Evolutionary conservation across 2,329 filamentous ascomycete species (phyloP), one percentile per base, ranked within the genome.

Genomic region (Aspergillus awamori): DNA sequence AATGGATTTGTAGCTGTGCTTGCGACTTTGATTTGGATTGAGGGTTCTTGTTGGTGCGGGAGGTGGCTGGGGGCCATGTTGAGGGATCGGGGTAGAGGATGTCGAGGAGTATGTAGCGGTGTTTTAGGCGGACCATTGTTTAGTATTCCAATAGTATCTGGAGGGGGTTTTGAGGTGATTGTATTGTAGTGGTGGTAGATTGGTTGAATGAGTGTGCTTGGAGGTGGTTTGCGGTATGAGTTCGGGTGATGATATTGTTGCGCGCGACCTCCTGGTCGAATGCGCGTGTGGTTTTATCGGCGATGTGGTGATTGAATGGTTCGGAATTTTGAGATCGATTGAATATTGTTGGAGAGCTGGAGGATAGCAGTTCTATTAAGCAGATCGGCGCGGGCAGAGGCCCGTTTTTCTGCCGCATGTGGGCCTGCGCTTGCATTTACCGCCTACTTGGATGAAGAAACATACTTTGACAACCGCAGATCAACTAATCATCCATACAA

Each of bases 21-120:
- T 73, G 90, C 83, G 68, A 67, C 78, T 75, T 36, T 6, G 47
- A 51, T 26, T 51, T 36, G 24, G 28, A 28, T 24, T 6, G 15
- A n/a, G 69, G 73, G 53, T 60, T 75, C 76, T 62, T 61, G 57
- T 60, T 63, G 36, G 38, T 51, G 57, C 56, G 57, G 3, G 56
- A 60, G 62, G 60, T 30, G 8, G 71, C 65, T 8, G 81, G 65
- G 11, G 86, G 80, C 67, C 68, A 71, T 57, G 72, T 68, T n/a
- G 63, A 63, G 17, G 70, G 66, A 6, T 87, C 83, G 0, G 93
- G 92, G 71, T 97, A 97, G 51, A 98, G 83, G 67, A 98, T 93
- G 74, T 96, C 92, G 64, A 98, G 87, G n/a, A 98, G 87, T 17
- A 99, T 86, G 76, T 99, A 99, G 70, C 95, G 89, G 77, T 97